Evolutionary conservation across 225 moss, liverwort and hornwort species (phyloP).

Genomic region (Marchantia polymorpha): DNA sequence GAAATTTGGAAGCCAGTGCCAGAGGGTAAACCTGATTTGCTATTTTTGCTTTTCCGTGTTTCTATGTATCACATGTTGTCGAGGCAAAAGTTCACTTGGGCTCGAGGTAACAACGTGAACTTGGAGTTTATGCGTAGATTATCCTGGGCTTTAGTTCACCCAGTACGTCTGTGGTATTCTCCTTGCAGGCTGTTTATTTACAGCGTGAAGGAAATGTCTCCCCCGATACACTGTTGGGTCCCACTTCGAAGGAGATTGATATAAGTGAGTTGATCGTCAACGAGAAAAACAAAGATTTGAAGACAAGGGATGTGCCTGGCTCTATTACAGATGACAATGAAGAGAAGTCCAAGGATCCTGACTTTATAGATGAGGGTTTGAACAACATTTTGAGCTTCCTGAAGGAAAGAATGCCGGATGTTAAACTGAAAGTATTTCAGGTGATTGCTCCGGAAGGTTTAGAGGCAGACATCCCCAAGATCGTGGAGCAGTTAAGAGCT

Average conservation of each 20-base stretch:
- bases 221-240: constrained; percentile 56
- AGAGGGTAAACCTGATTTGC: too few relatives aligned
- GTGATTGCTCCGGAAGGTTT: constrained; percentile 89
- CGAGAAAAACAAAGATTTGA: constrained; percentile 52
- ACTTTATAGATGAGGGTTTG: constrained; percentile 84
- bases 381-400: constrained; percentile 94
- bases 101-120: too few relatives aligned
- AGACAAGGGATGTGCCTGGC: constrained; percentile 47
- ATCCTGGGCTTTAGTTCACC: too few relatives aligned
- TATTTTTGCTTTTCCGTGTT: too few relatives aligned
- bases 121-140: not conserved
- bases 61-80: too few relatives aligned
- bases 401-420: constrained; percentile 96
- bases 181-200: constrained; percentile 84
- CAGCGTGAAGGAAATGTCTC: constrained; percentile 80
- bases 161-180: not conserved
- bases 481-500: constrained; percentile 88
- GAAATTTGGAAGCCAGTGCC: too few relatives aligned
- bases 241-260: constrained; percentile 52
- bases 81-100: too few relatives aligned
- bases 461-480: constrained; percentile 81
- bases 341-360: constrained; percentile 62
- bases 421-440: constrained; percentile 89
- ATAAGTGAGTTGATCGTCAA: constrained; percentile 56
- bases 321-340: constrained; percentile 59